phyloP scores from a whole-genome alignment of 164 flowering plant species.

The Dillenia suffruticosa region DNA sequence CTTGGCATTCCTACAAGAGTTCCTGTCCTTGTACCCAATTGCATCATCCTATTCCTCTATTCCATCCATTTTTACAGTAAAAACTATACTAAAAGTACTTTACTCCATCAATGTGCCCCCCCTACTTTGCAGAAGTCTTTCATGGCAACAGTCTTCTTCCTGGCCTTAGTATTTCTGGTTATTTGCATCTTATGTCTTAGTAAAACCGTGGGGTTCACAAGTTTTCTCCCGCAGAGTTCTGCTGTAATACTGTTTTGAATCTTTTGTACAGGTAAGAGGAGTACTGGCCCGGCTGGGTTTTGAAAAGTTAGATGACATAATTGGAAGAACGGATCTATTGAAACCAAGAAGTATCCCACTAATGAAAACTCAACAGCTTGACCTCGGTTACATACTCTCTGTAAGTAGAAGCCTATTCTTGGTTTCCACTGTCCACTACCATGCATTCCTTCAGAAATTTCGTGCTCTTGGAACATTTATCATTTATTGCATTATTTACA shows the following conservation, averaged over 20 bases:
- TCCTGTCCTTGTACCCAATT: no score
- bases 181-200: no score
- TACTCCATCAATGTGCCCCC: no score
- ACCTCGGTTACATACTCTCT: constrained; percentile 76
- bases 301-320: constrained; percentile 83
- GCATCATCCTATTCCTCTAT: no score
- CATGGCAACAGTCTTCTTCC: no score
- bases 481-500: constrained; percentile 18
- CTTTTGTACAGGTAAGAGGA: constrained; percentile 73
- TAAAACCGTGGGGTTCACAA: background rate
- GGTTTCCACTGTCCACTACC: background rate
- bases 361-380: constrained; percentile 94
- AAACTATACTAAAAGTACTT: no score
- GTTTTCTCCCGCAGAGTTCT: background rate
- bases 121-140: no score
- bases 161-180: no score
- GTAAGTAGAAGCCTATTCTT: constrained; percentile 34
- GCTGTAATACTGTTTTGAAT: background rate
- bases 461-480: background rate
- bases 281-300: constrained; percentile 89
- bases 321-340: constrained; percentile 81
- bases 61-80: no score
- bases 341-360: constrained; percentile 74
- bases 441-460: background rate
- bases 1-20: no score